Evolutionary conservation across 495 filamentous ascomycete species (phyloP).

Genomic region (Eremomyces bilateralis): DNA sequence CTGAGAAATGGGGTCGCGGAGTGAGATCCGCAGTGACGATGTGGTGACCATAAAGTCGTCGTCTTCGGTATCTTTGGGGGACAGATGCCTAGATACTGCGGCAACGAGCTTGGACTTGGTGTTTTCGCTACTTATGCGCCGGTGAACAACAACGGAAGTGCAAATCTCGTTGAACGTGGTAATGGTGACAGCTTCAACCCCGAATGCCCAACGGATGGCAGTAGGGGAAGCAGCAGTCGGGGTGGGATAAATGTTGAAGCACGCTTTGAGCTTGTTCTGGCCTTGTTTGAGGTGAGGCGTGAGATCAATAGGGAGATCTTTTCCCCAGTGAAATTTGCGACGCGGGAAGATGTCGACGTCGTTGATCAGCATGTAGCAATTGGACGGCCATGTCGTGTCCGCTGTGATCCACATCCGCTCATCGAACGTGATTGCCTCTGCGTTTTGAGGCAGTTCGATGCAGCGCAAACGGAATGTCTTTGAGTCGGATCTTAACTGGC

Average conservation of each 20-base stretch:
- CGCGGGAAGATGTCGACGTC: conserved; percentile 30
- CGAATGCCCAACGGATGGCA: conserved; percentile 27
- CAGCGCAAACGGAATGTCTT: conserved; percentile 13
- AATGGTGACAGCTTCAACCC: conserved; percentile 20
- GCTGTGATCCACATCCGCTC: conserved; percentile 35
- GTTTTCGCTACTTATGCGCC: too few species aligned
- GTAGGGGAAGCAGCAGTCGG: conserved; percentile 20
- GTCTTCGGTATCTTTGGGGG: conserved; percentile 29
- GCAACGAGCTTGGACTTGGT: too few species aligned
- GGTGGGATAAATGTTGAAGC: conserved; percentile 22
- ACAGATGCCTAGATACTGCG: conserved; percentile 27
- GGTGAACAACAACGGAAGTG: background rate
- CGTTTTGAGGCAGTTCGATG: conserved; percentile 2
- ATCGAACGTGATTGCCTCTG: conserved; percentile 1
- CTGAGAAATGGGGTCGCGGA: conserved; percentile 56
- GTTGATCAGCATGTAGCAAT: conserved; percentile 52
- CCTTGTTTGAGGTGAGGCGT: conserved; percentile 30
- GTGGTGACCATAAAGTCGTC: conserved; percentile 47
- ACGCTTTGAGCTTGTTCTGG: conserved; percentile 34
- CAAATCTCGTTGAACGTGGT: conserved; percentile 17
- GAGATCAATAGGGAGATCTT: conserved; percentile 55
- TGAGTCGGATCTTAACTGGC: background rate
- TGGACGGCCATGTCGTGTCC: conserved; percentile 50
- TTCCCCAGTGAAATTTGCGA: conserved; percentile 44
- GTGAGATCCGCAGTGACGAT: conserved; percentile 41